phyloP scores from a whole-genome alignment of 1,139 yeast genomes.

The Zygosaccharomyces sapae region DNA sequence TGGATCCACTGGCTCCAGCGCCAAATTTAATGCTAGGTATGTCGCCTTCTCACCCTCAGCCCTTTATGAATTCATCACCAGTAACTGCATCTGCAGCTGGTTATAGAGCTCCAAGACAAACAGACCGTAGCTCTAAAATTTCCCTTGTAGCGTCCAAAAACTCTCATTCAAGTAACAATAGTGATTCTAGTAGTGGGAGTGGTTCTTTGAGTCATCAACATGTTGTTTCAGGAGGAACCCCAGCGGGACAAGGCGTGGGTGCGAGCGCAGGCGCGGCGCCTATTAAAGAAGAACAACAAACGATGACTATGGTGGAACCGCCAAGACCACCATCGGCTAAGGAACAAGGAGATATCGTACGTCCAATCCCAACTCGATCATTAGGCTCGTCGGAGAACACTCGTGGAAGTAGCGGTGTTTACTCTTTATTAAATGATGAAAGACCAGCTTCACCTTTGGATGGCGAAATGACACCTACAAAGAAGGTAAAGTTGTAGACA shows the following conservation, averaged over 20 bases:
- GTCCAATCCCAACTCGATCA: slow-evolving; percentile 17
- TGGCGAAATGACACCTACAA: slow-evolving; percentile 13
- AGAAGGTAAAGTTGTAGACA: slow-evolving; percentile 17
- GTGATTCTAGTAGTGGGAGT: slow-evolving; percentile 10
- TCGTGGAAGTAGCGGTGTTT: slow-evolving; percentile 20
- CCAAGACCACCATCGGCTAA: background rate
- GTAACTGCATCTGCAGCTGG: slow-evolving; percentile 9
- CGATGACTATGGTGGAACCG: background rate
- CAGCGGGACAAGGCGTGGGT: slow-evolving; percentile 1
- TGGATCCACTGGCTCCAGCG: slow-evolving; percentile 38
- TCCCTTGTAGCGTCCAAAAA: slow-evolving; percentile 1
- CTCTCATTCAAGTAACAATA: slow-evolving; percentile 8
- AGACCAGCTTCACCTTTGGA: slow-evolving; percentile 10
- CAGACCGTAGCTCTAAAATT: slow-evolving; percentile 6
- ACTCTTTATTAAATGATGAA: slow-evolving; percentile 19
- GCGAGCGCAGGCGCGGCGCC: slow-evolving; percentile 6
- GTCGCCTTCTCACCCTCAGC: slow-evolving; percentile 3
- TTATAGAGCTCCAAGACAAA: slow-evolving; percentile 6
- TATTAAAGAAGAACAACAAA: slow-evolving; percentile 4
- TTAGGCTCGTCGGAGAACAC: slow-evolving; percentile 9
- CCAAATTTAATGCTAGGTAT: slow-evolving; percentile 9
- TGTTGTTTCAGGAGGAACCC: background rate
- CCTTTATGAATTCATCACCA: slow-evolving; percentile 17
- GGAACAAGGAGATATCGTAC: slow-evolving; percentile 12
- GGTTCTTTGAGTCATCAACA: slow-evolving; percentile 5